phyloP scores from a whole-genome alignment of 495 filamentous ascomycete species.

The Monascus purpureus region DNA sequence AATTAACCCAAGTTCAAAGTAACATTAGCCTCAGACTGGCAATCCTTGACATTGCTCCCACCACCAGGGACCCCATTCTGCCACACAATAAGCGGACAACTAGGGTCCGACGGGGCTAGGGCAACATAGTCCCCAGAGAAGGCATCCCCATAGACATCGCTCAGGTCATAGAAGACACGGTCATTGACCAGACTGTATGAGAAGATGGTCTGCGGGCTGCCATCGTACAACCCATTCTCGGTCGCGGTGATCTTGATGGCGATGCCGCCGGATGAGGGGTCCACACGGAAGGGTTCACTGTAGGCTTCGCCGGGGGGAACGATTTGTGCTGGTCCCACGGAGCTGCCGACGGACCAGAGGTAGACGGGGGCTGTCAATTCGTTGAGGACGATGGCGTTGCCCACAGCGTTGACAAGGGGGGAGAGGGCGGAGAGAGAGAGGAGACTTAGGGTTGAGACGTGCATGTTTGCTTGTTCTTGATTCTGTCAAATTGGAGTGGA shows the following conservation, averaged over 20 bases:
- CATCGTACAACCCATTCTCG: slow-evolving; percentile 38
- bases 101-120: slow-evolving; percentile 21
- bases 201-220: slow-evolving; percentile 37
- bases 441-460: slow-evolving; percentile 14
- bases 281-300: slow-evolving; percentile 27
- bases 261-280: slow-evolving; percentile 38
- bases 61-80: slow-evolving; percentile 29
- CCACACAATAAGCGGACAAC: slow-evolving; percentile 38
- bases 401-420: slow-evolving; percentile 27
- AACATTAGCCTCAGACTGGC: slow-evolving; percentile 19
- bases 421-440: slow-evolving; percentile 13
- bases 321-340: slow-evolving; percentile 25
- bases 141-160: slow-evolving; percentile 39
- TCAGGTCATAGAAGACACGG: slow-evolving; percentile 42
- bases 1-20: no score
- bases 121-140: slow-evolving; percentile 33
- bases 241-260: slow-evolving; percentile 39
- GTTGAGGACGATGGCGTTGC: slow-evolving; percentile 39
- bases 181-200: slow-evolving; percentile 37
- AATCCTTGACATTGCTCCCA: slow-evolving; percentile 39
- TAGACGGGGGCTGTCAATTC: slow-evolving; percentile 33
- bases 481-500: slow-evolving; percentile 2
- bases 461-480: slow-evolving; percentile 11
- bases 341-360: slow-evolving; percentile 41
- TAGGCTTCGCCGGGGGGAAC: slow-evolving; percentile 23